A percentile compares a stretch with the other conserved stretches of the same genome.
Conservation (phyloP, 805 yeast species). For the Cyberlindnera mrakii region DNA sequence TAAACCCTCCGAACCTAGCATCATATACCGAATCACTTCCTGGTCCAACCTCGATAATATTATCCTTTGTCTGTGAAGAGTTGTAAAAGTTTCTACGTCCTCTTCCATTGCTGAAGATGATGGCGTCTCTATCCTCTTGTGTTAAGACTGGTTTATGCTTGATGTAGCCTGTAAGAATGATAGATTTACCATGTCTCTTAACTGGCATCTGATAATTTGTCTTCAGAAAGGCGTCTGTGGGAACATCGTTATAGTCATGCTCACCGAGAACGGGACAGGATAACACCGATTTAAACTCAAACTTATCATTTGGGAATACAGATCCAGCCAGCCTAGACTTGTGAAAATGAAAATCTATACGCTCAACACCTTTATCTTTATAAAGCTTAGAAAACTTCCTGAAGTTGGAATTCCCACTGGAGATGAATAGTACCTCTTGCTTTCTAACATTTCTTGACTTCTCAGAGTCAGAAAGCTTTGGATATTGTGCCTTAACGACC, state of each 20-base stretch:
- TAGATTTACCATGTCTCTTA: slow-evolving; percentile 58
- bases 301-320: slow-evolving; percentile 33
- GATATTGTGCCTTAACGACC: slow-evolving; percentile 62
- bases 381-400: slow-evolving; percentile 26
- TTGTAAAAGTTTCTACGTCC: slow-evolving; percentile 24
- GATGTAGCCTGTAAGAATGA: slow-evolving; percentile 75
- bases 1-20: slow-evolving; percentile 47
- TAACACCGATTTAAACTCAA: slow-evolving; percentile 24
- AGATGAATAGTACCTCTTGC: slow-evolving; percentile 62
- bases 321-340: slow-evolving; percentile 56
- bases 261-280: slow-evolving; percentile 31
- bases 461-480: slow-evolving; percentile 61
- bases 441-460: slow-evolving; percentile 61
- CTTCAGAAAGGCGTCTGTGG: slow-evolving; percentile 34
- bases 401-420: slow-evolving; percentile 50
- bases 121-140: slow-evolving; percentile 60
- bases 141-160: slow-evolving; percentile 56
- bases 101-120: slow-evolving; percentile 36
- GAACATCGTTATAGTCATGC: slow-evolving; percentile 30
- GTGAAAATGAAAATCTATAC: slow-evolving; percentile 39
- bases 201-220: slow-evolving; percentile 59
- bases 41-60: slow-evolving; percentile 43
- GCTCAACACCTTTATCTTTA: slow-evolving; percentile 17
- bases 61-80: slow-evolving; percentile 28
- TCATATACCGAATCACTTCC: slow-evolving; percentile 37